These are phyloP conservation scores for Xylariaceae sp. DNA, from an alignment of 2,329 filamentous ascomycete genomes.

Conservation along the genomic window DNA sequence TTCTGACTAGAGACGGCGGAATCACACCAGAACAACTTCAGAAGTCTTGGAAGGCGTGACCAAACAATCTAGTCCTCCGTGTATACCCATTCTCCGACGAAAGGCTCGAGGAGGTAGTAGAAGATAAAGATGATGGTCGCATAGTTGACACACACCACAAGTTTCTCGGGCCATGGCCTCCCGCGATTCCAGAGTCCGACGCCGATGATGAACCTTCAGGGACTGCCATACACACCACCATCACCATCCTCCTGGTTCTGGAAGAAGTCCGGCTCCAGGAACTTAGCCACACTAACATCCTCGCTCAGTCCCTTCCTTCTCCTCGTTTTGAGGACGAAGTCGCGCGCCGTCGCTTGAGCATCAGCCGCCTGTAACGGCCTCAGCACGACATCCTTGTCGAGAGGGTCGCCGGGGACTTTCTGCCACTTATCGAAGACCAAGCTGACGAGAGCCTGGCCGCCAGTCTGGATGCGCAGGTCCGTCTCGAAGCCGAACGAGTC, in stretches of 20 bases:
- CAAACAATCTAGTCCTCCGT: too few species aligned
- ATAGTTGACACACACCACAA: too few species aligned
- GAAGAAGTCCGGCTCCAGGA: constrained; percentile 92
- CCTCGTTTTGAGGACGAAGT: constrained; percentile 95
- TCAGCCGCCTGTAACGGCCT: constrained; percentile 82
- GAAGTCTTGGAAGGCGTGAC: too few species aligned
- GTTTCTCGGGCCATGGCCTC: too few species aligned
- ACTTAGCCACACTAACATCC: constrained; percentile 93
- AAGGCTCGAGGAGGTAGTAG: too few species aligned
- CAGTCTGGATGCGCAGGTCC: constrained; percentile 90
- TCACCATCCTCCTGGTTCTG: constrained; percentile 82
- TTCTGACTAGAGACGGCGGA: too few species aligned
- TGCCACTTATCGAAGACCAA: constrained; percentile 95
- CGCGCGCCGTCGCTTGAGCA: constrained; percentile 83
- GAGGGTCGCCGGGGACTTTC: constrained; percentile 90
- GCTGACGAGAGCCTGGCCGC: constrained; percentile 85
- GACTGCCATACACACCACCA: too few species aligned
- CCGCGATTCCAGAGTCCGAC: too few species aligned
- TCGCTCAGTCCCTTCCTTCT: constrained; percentile 90
- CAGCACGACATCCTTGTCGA: constrained; percentile 80
- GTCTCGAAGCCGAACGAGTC: constrained; percentile 98
- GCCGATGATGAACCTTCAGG: too few species aligned
- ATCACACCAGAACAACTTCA: too few species aligned
- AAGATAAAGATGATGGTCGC: too few species aligned
- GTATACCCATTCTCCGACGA: too few species aligned